These are phyloP conservation scores for Termitomyces sp. DNA, from an alignment of 768 basidiomycete species.

Conservation along the genomic window DNA sequence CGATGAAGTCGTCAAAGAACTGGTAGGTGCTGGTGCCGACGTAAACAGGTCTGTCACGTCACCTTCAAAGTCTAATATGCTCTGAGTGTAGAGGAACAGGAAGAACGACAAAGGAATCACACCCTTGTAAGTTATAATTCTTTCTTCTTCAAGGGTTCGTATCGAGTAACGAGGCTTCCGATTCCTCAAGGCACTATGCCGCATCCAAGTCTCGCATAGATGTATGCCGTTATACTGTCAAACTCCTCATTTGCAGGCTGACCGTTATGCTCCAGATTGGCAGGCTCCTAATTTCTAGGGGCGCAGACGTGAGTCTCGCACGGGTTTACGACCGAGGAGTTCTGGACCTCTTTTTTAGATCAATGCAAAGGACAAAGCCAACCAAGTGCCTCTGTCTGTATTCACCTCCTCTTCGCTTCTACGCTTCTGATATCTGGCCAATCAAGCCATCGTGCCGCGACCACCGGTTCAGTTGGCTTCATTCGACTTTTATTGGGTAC, in stretches of 20 bases:
- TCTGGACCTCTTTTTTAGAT: slow-evolving; percentile 53
- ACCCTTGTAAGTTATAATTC: slow-evolving; percentile 58
- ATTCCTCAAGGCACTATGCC: slow-evolving; percentile 74
- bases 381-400: slow-evolving; percentile 83
- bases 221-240: slow-evolving; percentile 40
- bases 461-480: slow-evolving; percentile 91
- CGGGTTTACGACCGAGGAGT: slow-evolving; percentile 29
- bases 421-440: slow-evolving; percentile 16
- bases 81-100: slow-evolving; percentile 29
- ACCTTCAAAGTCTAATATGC: slow-evolving; percentile 18
- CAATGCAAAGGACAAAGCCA: slow-evolving; percentile 91
- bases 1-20: slow-evolving; percentile 68
- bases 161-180: slow-evolving; percentile 17
- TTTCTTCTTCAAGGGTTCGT: slow-evolving; percentile 9
- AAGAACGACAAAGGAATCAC: slow-evolving; percentile 82
- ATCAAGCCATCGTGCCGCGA: slow-evolving; percentile 88
- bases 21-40: slow-evolving; percentile 81
- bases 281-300: slow-evolving; percentile 76
- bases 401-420: slow-evolving; percentile 20
- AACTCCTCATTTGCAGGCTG: slow-evolving; percentile 23
- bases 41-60: slow-evolving; percentile 48
- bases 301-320: slow-evolving; percentile 78
- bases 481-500: slow-evolving; percentile 83
- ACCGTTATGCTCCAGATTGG: slow-evolving; percentile 65
- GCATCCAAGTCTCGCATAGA: slow-evolving; percentile 89